Base-by-base conservation (phyloP, 306 rosid genomes). In the Casuarina equisetifolia region DNA sequence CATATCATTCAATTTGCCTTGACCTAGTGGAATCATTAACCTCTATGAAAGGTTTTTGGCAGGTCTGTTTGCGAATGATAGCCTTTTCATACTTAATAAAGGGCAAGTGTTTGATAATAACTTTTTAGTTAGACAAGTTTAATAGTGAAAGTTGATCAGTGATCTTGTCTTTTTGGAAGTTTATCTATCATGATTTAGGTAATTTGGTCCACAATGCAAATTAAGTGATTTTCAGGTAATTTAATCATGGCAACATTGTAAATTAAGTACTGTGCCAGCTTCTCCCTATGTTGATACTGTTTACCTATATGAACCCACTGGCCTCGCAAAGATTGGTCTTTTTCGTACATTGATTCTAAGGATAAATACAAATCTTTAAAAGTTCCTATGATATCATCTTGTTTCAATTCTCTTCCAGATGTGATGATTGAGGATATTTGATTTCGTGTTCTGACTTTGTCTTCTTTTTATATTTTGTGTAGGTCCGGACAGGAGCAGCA, bases 401-500 rank as follows among this genome's bases (percentile, higher is more conserved):
- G 77, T 17, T 67, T 64, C 15, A 15, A 38, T 57, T 77, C 15
- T 63, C 72, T 73, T 59, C 9, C 12, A 32, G n/a, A 46, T 81
- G 69, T 73, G 42, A 63, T 62, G 9, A 57, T 20, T 52, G 51
- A 35, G 48, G 70, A 19, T 9, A 16, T 48, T 17, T 49, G 62
- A 75, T 71, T 50, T 5, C 25, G 49, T 71, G 63, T 48, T 16
- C 44, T 16, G 59, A 39, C 25, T 17, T 4, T 35, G 63, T 16
- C 48, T 52, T 72, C 54, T 38, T 77, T 71, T 59, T 79, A 53
- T 59, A 48, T 59, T 59, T 3, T 79, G 82, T 67, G 44, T 86
- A 95, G 97, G 97, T 91, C 25, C 91, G 99, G 68, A 78, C 87
- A 0, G 99, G 99, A 78, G 99, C 97, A 70, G 97, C 97, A 53